phyloP scores from a whole-genome alignment of 2,329 filamentous ascomycete genomes.

The Mariannaea sp. region DNA sequence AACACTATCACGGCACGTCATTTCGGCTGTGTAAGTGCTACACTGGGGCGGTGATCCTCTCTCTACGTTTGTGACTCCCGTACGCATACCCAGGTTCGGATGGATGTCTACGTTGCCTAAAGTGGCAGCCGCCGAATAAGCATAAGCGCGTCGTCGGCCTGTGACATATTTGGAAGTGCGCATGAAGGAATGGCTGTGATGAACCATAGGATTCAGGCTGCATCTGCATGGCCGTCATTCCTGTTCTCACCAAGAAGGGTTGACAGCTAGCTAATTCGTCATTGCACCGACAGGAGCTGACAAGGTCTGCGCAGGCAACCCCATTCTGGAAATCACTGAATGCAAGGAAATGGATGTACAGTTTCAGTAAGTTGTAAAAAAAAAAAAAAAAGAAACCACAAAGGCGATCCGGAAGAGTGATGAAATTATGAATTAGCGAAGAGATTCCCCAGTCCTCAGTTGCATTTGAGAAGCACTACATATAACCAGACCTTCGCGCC shows the following conservation, averaged over 20 bases:
- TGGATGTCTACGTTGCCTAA: neutral
- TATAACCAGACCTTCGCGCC: neutral
- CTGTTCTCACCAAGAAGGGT: neutral
- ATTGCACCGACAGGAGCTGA: neutral
- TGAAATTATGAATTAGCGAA: neutral
- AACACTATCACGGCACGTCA: no score
- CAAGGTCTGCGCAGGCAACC: neutral
- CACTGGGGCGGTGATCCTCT: no score
- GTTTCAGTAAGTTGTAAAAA: neutral
- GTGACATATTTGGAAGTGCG: neutral
- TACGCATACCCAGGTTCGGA: no score
- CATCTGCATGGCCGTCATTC: neutral
- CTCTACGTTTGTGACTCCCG: no score
- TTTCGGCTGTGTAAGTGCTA: no score
- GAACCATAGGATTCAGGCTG: neutral
- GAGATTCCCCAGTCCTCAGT: neutral
- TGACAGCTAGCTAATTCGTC: neutral
- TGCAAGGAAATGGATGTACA: neutral
- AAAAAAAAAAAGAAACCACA: no score
- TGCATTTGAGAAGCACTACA: neutral
- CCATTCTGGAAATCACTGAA: neutral
- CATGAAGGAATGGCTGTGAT: neutral
- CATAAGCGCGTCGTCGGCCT: neutral
- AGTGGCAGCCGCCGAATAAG: neutral
- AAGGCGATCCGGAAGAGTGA: neutral